Conservation (phyloP, 345 rosid genomes). For the Physaria fendleri region DNA sequence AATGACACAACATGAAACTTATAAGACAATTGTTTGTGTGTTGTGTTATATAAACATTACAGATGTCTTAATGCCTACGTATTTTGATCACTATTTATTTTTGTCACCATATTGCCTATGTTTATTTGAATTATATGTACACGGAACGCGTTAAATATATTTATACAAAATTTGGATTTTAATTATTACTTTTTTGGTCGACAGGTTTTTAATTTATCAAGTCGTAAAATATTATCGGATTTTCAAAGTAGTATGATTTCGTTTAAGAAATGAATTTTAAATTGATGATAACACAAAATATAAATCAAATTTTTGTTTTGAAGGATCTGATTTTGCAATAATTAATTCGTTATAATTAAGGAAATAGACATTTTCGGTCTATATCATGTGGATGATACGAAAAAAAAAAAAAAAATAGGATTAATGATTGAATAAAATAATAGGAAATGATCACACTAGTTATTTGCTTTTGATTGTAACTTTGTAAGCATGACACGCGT, state of each 20-base stretch:
- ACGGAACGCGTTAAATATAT: conserved; percentile 8
- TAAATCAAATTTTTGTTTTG: neutral
- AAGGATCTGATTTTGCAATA: neutral
- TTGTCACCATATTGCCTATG: conserved; percentile 15
- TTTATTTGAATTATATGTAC: conserved; percentile 1
- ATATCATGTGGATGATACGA: neutral
- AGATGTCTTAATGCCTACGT: conserved; percentile 22
- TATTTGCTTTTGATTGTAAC: neutral
- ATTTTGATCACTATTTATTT: conserved; percentile 2
- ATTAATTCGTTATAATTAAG: neutral
- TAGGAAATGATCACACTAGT: conserved; percentile 5
- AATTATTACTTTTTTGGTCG: no score
- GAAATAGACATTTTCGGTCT: neutral
- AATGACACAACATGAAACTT: conserved; percentile 10
- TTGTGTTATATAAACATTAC: conserved; percentile 18
- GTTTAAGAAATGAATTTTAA: no score
- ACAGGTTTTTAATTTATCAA: no score
- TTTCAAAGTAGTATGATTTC: no score
- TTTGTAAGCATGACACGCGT: conserved; percentile 18
- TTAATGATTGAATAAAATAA: neutral
- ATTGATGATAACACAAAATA: no score
- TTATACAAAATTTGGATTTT: neutral
- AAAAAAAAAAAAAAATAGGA: neutral
- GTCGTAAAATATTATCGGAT: no score
- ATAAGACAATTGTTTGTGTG: neutral